A percentile compares a stretch with the other conserved stretches of the same genome.
phyloP scores from a whole-genome alignment of 495 filamentous ascomycete species.

The Daldinia caldariorum region DNA sequence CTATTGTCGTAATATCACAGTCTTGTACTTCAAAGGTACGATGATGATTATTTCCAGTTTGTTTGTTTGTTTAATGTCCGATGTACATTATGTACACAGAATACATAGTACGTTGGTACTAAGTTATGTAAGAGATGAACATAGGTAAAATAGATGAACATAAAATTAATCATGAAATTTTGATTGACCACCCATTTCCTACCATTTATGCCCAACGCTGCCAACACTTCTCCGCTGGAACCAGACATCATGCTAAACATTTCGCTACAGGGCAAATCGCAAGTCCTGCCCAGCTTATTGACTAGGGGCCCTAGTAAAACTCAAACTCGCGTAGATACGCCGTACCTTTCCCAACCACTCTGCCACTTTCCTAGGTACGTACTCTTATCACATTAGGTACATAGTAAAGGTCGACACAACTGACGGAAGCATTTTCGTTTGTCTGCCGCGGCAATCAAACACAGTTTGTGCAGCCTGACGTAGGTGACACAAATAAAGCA shows the following conservation, averaged over 20 bases:
- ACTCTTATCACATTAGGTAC: not conserved
- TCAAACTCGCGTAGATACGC: constrained; percentile 28
- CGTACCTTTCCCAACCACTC: constrained; percentile 5
- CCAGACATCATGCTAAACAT: constrained; percentile 9
- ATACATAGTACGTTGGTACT: too few species aligned
- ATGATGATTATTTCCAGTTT: too few species aligned
- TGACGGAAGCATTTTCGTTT: constrained; percentile 27
- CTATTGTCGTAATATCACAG: constrained; percentile 5
- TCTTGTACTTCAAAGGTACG: not conserved
- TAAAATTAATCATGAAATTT: constrained; percentile 4
- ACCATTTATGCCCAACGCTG: not conserved
- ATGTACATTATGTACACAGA: too few species aligned
- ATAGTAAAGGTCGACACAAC: not conserved
- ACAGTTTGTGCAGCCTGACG: not conserved
- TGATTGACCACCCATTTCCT: not conserved
- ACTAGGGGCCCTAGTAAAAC: constrained; percentile 9
- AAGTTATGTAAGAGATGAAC: too few species aligned
- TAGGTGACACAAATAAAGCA: not conserved
- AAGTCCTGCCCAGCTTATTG: constrained; percentile 31
- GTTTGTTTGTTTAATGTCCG: not conserved
- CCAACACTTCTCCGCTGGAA: constrained; percentile 10
- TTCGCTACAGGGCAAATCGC: constrained; percentile 30
- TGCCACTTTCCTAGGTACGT: too few species aligned
- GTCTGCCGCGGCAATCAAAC: constrained; percentile 31
- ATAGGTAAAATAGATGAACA: too few species aligned